Base-by-base conservation (phyloP, 1,284 basidiomycete genomes). In the Fomitopsis pinicola region DNA sequence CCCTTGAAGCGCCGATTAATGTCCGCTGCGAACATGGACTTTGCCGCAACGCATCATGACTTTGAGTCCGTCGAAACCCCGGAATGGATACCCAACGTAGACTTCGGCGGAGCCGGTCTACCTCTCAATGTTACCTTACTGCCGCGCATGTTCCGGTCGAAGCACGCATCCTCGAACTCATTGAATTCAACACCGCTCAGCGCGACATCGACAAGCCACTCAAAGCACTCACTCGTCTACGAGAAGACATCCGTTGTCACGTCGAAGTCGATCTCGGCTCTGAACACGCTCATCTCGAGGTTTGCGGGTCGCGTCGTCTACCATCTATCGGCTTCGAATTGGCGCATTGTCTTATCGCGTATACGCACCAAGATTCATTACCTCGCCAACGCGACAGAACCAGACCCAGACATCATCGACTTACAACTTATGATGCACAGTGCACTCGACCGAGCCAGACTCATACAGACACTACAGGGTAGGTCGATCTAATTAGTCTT, bases 321-420 rank as follows among this genome's bases (percentile, higher is more conserved):
- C 72, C 89, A 92, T 71, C 82, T 98, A 15, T 96, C 95, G 7
- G 88, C 92, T 0, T 92, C 92, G 22, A 97, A 98, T 71, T 98
- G 95, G 95, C 76, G 78, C 38, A 83, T 93, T 8, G 89, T 98
- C 19, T 84, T 91, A 65, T 77, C 82, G 26, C 84, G 92, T 19
- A 83, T 97, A 62, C 85, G 88, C 60, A 80, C 80, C 50, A 89
- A 91, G 74, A 90, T 95, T 46, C 82, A 83, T 65, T 82, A 77
- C 62, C 81, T 89, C 58, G 87, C 87, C 0, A 77, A 77, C 50
- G 76, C 79, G 26, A 63, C 78, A 1, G 83, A 87, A 17, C 81
- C 84, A 9, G 80, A 78, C 15, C 78, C 81, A 1, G 91, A 94
- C 70, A 81, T 85, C 1, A 80, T 87, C 38, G 94, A 95, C 70